Evolutionary conservation across 768 basidiomycete species (phyloP).

Genomic region (Russula brevipes): DNA sequence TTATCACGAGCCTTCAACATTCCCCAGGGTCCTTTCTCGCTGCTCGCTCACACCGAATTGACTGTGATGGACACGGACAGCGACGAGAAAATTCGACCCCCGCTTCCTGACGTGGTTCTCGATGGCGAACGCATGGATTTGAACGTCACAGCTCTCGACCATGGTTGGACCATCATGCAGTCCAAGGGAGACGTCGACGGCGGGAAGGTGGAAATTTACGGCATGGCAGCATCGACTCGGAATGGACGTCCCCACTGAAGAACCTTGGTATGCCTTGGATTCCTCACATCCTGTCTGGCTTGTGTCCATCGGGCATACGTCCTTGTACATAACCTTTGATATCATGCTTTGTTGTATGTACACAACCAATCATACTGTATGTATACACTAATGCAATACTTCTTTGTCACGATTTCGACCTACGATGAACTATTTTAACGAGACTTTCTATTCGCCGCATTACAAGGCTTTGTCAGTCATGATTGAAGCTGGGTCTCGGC

Average conservation of each 20-base stretch:
- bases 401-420: neutral
- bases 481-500: neutral
- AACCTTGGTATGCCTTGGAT: neutral
- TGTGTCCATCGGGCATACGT: neutral
- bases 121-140: constrained; percentile 18
- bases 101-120: constrained; percentile 12
- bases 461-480: neutral
- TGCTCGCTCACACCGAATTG: constrained; percentile 9
- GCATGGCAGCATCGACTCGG: neutral
- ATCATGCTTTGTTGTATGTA: constrained; percentile 1
- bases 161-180: constrained; percentile 18
- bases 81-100: constrained; percentile 2
- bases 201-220: constrained; percentile 19
- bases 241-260: neutral
- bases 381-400: neutral
- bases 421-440: neutral
- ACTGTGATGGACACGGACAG: neutral
- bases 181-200: constrained; percentile 16
- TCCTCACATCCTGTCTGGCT: constrained; percentile 1
- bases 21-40: constrained; percentile 20
- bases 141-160: constrained; percentile 6
- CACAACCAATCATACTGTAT: neutral
- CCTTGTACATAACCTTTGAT: neutral
- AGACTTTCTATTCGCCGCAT: neutral
- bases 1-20: constrained; percentile 13